Percentiles rank a stretch among this genome's conserved stretches.
Evolutionary conservation across 768 basidiomycete genomes (phyloP).

Genomic region (Hygrophorus pudorinus): DNA sequence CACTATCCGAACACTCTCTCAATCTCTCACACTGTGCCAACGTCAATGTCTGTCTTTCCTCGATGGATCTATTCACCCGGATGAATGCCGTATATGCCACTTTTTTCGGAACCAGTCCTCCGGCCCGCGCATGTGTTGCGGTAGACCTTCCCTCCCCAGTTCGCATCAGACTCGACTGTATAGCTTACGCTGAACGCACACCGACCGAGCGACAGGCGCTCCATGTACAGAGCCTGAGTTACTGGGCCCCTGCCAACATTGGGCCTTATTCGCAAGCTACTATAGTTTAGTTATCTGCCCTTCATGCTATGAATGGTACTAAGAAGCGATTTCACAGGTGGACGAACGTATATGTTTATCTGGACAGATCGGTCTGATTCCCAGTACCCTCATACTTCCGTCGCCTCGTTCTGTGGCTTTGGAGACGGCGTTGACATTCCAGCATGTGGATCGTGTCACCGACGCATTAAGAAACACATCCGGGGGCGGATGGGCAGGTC

Average conservation of each 20-base stretch:
- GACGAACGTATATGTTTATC: slow-evolving; percentile 78
- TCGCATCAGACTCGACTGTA: slow-evolving; percentile 64
- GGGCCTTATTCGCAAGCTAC: slow-evolving; percentile 97
- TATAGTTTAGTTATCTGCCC: slow-evolving; percentile 37
- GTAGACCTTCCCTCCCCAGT: slow-evolving; percentile 52
- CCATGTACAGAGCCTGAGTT: slow-evolving; percentile 93
- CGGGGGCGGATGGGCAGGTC: slow-evolving; percentile 52
- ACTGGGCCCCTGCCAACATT: slow-evolving; percentile 99
- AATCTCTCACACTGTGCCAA: slow-evolving; percentile 53
- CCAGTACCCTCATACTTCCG: slow-evolving; percentile 61
- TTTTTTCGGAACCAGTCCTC: slow-evolving; percentile 87
- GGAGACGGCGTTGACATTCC: slow-evolving; percentile 68
- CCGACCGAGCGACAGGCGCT: slow-evolving; percentile 53
- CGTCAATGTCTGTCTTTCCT: slow-evolving; percentile 75
- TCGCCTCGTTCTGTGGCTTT: slow-evolving; percentile 40
- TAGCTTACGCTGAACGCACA: slow-evolving; percentile 49
- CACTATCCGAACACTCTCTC: slow-evolving; percentile 39
- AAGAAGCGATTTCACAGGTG: slow-evolving; percentile 34
- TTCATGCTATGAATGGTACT: background rate
- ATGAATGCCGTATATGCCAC: slow-evolving; percentile 73
- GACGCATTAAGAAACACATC: slow-evolving; percentile 45
- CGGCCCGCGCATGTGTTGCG: slow-evolving; percentile 89
- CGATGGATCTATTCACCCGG: slow-evolving; percentile 67
- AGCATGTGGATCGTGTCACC: slow-evolving; percentile 68
- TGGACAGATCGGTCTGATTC: slow-evolving; percentile 90